Evolutionary conservation across 257 asterid genomes (phyloP), one percentile per base, ranked within the genome.

Genomic region (Perilla frutescens): DNA sequence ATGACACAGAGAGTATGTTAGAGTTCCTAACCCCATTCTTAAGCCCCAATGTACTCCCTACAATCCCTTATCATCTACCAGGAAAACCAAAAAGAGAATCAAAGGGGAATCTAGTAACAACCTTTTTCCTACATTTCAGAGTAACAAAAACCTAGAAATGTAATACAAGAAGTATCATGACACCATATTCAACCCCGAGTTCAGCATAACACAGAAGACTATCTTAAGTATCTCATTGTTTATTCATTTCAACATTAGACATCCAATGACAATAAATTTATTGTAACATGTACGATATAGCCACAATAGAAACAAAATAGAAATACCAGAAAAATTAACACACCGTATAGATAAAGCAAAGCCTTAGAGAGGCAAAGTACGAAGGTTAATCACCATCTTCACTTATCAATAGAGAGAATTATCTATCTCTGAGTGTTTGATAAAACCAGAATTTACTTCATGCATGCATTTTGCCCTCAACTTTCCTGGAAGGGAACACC

Each of bases 81-180:
- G 31, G 15, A 36, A 72, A 49, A 62, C 34, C 12, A 47, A 37
- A 29, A 26, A 5, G 7, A 20, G 13, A 74, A 74, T 15, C 49
- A 54, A 29, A n/a, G 0, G 13, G 50, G 11, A 29, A 41, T 32
- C 37, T 11, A 29, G 7, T 5, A 62, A 20, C 4, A 1, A 29
- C n/a, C 7, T 13, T 61, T 44, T 59, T 84, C 91, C 82, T 84
- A 51, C 11, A 49, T 72, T 83, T 49, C 77, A 72, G 70, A 45
- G 78, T 83, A 51, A 20, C 41, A 50, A 39, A 53, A 76, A 31
- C 4, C 1, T 34, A 36, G 29, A 49, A 71, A 54, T 31, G 32
- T 14, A 41, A 40, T 40, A 15, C 43, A 68, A 13, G 43, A 70
- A 63, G 50, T 20, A 63, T 39, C 29, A 58, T 41, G 54, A 40